phyloP scores from a whole-genome alignment of 1,284 basidiomycete genomes.

The Ceratobasidium theobromae region DNA sequence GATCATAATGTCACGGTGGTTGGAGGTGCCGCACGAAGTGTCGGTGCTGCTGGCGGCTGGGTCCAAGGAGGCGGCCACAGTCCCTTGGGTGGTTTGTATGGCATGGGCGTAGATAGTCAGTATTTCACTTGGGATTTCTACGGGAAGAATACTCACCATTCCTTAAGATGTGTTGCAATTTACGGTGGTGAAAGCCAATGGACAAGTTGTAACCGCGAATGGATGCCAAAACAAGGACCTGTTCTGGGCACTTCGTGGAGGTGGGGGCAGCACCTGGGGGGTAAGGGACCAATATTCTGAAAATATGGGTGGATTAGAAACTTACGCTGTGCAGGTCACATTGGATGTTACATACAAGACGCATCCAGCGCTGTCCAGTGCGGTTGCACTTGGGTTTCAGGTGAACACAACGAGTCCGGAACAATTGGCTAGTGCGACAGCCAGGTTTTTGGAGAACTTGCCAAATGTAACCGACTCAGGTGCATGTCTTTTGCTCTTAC shows the following conservation, averaged over 20 bases:
- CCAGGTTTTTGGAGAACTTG: background rate
- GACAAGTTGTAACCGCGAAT: slow-evolving; percentile 17
- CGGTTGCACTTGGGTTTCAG: background rate
- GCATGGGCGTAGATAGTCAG: slow-evolving; percentile 33
- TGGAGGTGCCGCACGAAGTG: slow-evolving; percentile 25
- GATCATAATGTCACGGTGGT: slow-evolving; percentile 25
- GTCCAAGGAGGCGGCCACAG: slow-evolving; percentile 33
- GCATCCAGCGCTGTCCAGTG: background rate
- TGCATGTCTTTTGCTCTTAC: background rate
- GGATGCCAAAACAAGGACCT: slow-evolving; percentile 28
- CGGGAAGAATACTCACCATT: background rate
- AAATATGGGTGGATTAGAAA: background rate
- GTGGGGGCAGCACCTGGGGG: slow-evolving; percentile 27
- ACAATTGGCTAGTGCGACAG: background rate
- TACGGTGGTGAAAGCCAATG: slow-evolving; percentile 25
- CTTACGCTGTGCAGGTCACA: background rate
- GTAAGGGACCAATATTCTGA: background rate
- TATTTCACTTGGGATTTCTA: background rate
- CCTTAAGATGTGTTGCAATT: slow-evolving; percentile 28
- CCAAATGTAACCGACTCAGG: background rate
- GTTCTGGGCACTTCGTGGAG: slow-evolving; percentile 33
- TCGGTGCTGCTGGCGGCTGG: slow-evolving; percentile 33
- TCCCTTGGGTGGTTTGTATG: slow-evolving; percentile 21
- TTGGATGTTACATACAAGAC: slow-evolving; percentile 1
- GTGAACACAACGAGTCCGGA: background rate